phyloP scores from a whole-genome alignment of 257 asterid species.

The Cinchona pubescens region DNA sequence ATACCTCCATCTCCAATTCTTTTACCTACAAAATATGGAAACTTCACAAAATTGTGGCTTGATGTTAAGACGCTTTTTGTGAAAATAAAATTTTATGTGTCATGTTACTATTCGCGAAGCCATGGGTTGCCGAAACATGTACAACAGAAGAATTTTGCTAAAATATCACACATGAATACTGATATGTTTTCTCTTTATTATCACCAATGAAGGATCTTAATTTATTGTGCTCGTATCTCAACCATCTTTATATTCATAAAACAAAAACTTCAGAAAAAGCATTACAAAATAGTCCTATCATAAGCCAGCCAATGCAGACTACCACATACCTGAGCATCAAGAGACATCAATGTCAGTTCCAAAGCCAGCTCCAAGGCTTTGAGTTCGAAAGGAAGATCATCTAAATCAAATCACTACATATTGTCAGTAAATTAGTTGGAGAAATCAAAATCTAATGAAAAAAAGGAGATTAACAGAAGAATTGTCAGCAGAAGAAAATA shows the following conservation, averaged over 20 bases:
- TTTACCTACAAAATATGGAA: conserved; percentile 59
- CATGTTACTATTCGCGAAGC: neutral
- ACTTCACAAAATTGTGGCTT: conserved; percentile 22
- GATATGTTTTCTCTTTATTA: neutral
- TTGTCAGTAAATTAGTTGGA: conserved; percentile 22
- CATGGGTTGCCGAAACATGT: neutral
- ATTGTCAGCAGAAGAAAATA: neutral
- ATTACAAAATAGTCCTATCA: neutral
- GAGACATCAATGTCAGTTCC: conserved; percentile 88
- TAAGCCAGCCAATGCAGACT: conserved; percentile 18
- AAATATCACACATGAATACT: neutral
- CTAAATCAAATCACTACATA: conserved; percentile 49
- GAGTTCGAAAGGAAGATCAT: conserved; percentile 94
- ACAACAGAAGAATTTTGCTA: too few species aligned
- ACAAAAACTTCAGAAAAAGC: neutral
- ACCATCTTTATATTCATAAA: neutral
- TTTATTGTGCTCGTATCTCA: neutral
- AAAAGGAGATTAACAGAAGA: neutral
- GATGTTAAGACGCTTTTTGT: neutral
- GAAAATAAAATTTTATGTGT: neutral
- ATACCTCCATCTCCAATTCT: conserved; percentile 79
- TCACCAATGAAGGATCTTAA: neutral
- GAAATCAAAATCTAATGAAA: neutral
- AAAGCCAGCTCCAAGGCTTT: conserved; percentile 94
- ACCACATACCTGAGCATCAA: conserved; percentile 80